Evolutionary conservation across 805 yeast genomes (phyloP), one percentile per base, ranked within the genome.

Genomic region (Teunomyces stri): DNA sequence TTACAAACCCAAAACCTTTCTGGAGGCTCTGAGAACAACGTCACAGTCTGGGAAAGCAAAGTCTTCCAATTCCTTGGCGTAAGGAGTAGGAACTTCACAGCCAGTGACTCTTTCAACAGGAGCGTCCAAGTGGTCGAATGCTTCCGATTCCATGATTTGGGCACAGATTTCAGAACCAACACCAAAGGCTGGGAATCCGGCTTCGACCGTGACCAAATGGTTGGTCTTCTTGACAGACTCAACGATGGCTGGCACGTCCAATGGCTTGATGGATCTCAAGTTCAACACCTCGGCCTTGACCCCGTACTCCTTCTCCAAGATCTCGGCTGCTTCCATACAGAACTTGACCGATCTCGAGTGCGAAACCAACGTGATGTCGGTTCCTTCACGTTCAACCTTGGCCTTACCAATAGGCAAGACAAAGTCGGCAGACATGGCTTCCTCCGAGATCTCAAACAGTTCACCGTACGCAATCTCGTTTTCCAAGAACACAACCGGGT

Each of bases 31-130:
- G 65, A 87, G 81, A 61, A 94, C 87, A 56, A 90, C 82, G 64
- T 88, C 92, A 47, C 88, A 79, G 69, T 91, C 96, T 72, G 99
- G 99, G 97, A 94, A 94, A 47, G 98, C 97, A 67, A 94, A 88
- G 76, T 87, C 95, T 82, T 94, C 99, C 68, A 94, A 81, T 75
- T 86, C 91, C 72, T 84, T 82, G 60, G 97, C 96, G 68, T 94
- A 94, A 56, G 99, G 99, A 59, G 99, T 94, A 72, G 99, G 99
- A 28, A 91, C 97, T 77, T 94, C 99, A 67, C 98, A 96, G 71
- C 99, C 99, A 50, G 99, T 94, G 62, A 91, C 92, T 80, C 99
- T 89, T 77, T 86, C 96, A 57, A 94, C 89, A 60, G 99, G 99
- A 51, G 98, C 96, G 74, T 94, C 99, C 66, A 94, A 82, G 82